Evolutionary conservation across 495 filamentous ascomycete species (phyloP), one percentile per base, ranked within the genome.

Genomic region (Bacidia gigantensis): DNA sequence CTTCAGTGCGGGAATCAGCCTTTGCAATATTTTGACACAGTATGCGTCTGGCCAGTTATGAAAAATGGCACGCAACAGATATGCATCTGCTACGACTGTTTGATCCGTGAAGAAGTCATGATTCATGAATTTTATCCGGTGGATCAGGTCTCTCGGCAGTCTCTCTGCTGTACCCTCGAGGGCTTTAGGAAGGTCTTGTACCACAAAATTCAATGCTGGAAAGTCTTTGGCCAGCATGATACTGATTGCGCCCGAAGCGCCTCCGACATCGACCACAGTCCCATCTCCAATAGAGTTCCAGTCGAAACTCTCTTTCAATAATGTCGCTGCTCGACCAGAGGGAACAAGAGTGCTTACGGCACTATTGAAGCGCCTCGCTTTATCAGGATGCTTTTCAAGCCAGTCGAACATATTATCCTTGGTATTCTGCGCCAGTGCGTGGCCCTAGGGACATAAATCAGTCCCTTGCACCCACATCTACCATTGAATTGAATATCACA

Each of bases 61-160:
- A n/a, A 78, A 58, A 32, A 76, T 65, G 23, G 59, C 53, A 39
- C 72, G 70, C 50, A 76, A 56, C 24, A 77, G 64, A 49, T 78
- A 78, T 11, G 68, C 63, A 51, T 75, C 71, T 5, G 73, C 75
- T 11, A 11, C 3, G 2, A 53, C 43, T 0, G 65, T 62, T 63
- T 81, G 77, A 59, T 68, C 64, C 1, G 55, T 60, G 60, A 75
- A 73, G 61, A 79, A 77, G 57, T 79, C 72, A 51, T 80, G 72
- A 9, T 58, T 62, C 57, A 63, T 54, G 51, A 78, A 65, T 1
- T 18, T 46, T 24, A 79, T 70, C 3, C 74, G 53, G 22, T 54
- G 57, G 0, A 62, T 65, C 0, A 74, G 47, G 0, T 57, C 65
- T 44, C 56, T 62, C 9, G 70, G 51, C 0, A 69, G 64, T 23